Conservation (phyloP, 768 basidiomycete species). For the Suillus subaureus region DNA sequence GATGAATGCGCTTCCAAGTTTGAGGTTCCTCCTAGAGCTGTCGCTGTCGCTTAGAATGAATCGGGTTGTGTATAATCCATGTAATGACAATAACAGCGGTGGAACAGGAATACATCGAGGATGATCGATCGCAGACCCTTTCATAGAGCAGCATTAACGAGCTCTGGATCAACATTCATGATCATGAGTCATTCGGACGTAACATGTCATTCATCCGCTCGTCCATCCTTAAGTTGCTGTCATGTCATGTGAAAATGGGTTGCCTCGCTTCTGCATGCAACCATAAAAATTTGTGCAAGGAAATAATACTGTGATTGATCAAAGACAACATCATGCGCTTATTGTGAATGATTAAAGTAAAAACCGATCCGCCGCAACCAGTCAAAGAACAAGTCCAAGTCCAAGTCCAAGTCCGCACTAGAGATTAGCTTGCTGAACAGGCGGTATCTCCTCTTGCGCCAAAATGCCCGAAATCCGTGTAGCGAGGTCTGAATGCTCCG, state of each 20-base stretch:
- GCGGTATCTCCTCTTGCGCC: not conserved
- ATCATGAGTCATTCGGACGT: not conserved
- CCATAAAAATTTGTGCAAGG: not conserved
- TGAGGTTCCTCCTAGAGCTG: slow-evolving; percentile 56
- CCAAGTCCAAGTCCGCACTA: not conserved
- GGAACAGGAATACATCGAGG: too few species aligned
- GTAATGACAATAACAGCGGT: not conserved
- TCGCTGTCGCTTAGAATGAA: slow-evolving; percentile 16
- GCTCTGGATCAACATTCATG: not conserved
- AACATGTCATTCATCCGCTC: not conserved
- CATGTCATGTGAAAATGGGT: not conserved
- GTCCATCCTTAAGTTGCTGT: not conserved
- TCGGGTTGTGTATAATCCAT: not conserved
- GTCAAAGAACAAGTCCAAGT: not conserved
- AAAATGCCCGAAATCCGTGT: not conserved
- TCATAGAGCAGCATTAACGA: too few species aligned
- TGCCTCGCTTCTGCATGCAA: not conserved
- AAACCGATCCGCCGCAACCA: not conserved
- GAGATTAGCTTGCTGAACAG: not conserved
- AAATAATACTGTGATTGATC: not conserved
- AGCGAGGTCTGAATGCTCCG: slow-evolving; percentile 44
- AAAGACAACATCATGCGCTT: not conserved
- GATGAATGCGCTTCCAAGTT: slow-evolving; percentile 64
- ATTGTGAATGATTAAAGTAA: slow-evolving; percentile 2
- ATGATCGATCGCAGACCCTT: too few species aligned